These are phyloP conservation scores for Coemansia pectinata DNA, from an alignment of 192 early-diverging fungal genomes.

Conservation along the genomic window DNA sequence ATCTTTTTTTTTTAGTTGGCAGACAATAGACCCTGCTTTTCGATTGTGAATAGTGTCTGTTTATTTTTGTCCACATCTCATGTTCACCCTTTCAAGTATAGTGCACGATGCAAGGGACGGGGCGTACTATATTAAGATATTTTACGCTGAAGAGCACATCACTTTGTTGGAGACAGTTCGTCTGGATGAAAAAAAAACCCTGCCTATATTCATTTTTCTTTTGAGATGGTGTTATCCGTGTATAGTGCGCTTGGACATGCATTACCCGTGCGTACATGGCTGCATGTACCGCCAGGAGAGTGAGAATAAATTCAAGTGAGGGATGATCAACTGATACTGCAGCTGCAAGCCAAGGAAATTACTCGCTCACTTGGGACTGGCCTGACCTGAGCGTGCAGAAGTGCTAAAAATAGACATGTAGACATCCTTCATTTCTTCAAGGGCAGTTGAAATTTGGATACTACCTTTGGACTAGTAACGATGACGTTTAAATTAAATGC, in stretches of 20 bases:
- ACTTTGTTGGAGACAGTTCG: not conserved
- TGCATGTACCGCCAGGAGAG: not conserved
- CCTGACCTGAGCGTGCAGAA: not conserved
- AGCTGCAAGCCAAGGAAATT: not conserved
- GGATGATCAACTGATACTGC: not conserved
- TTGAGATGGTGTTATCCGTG: not conserved
- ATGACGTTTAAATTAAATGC: not conserved
- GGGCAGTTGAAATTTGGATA: not conserved
- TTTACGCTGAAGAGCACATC: not conserved
- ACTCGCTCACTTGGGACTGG: not conserved
- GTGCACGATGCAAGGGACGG: conserved; percentile 20
- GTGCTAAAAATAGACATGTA: not conserved
- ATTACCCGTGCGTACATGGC: not conserved
- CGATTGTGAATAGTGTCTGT: not conserved
- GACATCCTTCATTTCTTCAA: not conserved
- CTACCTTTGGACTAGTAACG: not conserved
- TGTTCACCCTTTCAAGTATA: conserved; percentile 2
- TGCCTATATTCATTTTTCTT: not conserved
- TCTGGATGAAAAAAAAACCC: not conserved
- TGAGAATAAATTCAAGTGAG: not conserved
- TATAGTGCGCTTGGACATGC: not conserved
- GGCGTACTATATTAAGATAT: not conserved
- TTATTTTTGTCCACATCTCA: not conserved
- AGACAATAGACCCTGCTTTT: not conserved
- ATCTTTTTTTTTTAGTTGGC: conserved; percentile 1